Conservation (phyloP, 306 rosid genomes). For the Quercus dentata region DNA sequence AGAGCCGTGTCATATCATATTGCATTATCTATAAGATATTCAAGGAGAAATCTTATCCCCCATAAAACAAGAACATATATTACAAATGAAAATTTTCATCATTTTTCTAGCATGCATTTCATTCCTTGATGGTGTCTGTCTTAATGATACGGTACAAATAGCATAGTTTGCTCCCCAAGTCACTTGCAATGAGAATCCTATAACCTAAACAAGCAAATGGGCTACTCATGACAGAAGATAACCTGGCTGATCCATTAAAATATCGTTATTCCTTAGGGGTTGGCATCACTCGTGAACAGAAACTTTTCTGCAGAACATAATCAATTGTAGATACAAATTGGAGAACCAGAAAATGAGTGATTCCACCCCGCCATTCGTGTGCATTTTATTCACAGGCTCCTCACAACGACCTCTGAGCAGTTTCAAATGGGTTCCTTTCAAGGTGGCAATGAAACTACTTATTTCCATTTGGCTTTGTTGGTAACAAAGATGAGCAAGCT, state of each 20-base stretch:
- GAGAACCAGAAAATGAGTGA: conserved; percentile 29
- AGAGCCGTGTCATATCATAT: neutral
- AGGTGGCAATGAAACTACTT: conserved; percentile 26
- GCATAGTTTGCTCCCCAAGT: conserved; percentile 5
- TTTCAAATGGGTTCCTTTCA: conserved; percentile 21
- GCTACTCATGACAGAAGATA: neutral
- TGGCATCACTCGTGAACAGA: conserved; percentile 4
- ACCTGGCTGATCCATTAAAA: neutral
- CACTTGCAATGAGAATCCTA: neutral
- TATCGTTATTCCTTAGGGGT: neutral
- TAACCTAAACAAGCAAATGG: neutral
- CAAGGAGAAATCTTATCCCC: conserved; percentile 8
- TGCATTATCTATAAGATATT: conserved; percentile 6
- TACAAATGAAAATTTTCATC: conserved; percentile 21
- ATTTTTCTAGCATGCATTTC: conserved; percentile 5
- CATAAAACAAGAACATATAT: conserved; percentile 17
- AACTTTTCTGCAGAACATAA: conserved; percentile 4
- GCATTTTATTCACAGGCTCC: conserved; percentile 39
- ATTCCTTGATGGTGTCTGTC: conserved; percentile 7
- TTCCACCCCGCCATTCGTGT: conserved; percentile 17
- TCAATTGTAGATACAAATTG: neutral
- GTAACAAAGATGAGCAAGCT: conserved; percentile 22
- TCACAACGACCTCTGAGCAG: conserved; percentile 26
- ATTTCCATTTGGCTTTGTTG: conserved; percentile 14
- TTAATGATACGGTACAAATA: conserved; percentile 19